phyloP scores from a whole-genome alignment of 2,329 filamentous ascomycete species.

The Corynespora cassiicola region DNA sequence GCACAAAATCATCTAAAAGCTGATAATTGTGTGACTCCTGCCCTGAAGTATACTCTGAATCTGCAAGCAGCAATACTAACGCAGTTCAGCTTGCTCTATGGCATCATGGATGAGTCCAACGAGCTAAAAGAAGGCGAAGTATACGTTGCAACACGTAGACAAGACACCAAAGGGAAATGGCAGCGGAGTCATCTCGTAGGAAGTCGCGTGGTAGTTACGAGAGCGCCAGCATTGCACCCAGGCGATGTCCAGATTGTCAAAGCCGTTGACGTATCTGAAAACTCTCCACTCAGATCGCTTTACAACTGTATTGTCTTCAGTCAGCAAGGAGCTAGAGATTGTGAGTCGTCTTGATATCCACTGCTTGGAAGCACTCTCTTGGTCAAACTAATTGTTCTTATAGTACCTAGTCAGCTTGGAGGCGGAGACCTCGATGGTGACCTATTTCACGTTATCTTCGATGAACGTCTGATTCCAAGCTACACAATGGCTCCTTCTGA shows the following conservation, averaged over 20 bases:
- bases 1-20: too few species aligned
- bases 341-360: too few species aligned
- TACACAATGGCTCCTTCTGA: conserved; percentile 66
- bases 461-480: conserved; percentile 58
- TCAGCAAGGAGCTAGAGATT: conserved; percentile 71
- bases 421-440: conserved; percentile 88
- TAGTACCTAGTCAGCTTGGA: conserved; percentile 79
- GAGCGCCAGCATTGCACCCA: conserved; percentile 82
- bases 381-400: too few species aligned
- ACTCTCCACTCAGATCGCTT: conserved; percentile 67
- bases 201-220: conserved; percentile 68
- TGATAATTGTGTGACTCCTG: too few species aligned
- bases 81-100: conserved; percentile 84
- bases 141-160: conserved; percentile 65
- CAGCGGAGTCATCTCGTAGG: conserved; percentile 18
- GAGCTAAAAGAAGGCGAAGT: conserved; percentile 71
- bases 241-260: conserved; percentile 76
- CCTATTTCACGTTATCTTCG: conserved; percentile 80
- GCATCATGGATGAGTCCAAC: conserved; percentile 82
- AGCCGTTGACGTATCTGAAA: conserved; percentile 64
- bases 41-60: too few species aligned
- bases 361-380: too few species aligned
- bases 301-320: conserved; percentile 83
- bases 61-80: too few species aligned
- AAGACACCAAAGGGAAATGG: conserved; percentile 28